Percentiles rank a stretch among this genome's conserved stretches.
These are phyloP conservation scores for Beauveria sp. DNA, from an alignment of 2,329 filamentous ascomycete species.

Conservation along the genomic window DNA sequence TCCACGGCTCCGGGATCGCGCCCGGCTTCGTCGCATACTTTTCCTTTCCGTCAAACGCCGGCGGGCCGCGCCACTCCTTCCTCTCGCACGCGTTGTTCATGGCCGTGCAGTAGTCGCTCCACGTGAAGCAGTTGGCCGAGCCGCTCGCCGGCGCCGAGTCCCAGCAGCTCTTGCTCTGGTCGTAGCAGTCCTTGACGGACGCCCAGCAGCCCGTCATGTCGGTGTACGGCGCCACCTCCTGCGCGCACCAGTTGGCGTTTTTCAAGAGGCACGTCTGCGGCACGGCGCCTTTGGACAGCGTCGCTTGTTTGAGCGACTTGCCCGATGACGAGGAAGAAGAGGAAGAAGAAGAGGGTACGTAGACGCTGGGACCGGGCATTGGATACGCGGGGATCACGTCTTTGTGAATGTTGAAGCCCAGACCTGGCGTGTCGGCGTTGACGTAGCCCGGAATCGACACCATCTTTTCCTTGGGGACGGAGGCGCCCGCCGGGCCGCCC, in stretches of 20 bases:
- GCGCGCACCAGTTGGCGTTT: constrained; percentile 67
- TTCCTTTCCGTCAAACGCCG: constrained; percentile 30
- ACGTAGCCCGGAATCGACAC: constrained; percentile 63
- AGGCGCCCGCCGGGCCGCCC: constrained; percentile 32
- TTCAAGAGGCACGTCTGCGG: constrained; percentile 51
- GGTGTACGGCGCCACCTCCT: constrained; percentile 50
- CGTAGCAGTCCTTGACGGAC: constrained; percentile 47
- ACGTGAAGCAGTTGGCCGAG: constrained; percentile 49
- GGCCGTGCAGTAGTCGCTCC: constrained; percentile 52
- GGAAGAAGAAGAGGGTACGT: constrained; percentile 21
- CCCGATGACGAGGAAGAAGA: background rate
- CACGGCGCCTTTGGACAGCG: constrained; percentile 37
- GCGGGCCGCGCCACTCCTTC: constrained; percentile 39
- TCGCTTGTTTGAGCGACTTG: constrained; percentile 11
- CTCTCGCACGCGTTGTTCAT: constrained; percentile 37
- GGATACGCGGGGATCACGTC: constrained; percentile 37
- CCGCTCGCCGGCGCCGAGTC: constrained; percentile 51
- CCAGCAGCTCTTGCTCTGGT: constrained; percentile 54
- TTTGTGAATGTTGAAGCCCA: constrained; percentile 59
- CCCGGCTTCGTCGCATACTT: constrained; percentile 24
- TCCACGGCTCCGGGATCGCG: constrained; percentile 24
- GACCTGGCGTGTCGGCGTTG: constrained; percentile 40
- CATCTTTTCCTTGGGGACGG: constrained; percentile 40
- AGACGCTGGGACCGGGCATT: constrained; percentile 49
- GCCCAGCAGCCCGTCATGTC: constrained; percentile 53